Percentiles rank a stretch among this genome's conserved stretches.
These are phyloP conservation scores for Knufia fluminis DNA, from an alignment of 2,329 filamentous ascomycete genomes.

Conservation along the genomic window DNA sequence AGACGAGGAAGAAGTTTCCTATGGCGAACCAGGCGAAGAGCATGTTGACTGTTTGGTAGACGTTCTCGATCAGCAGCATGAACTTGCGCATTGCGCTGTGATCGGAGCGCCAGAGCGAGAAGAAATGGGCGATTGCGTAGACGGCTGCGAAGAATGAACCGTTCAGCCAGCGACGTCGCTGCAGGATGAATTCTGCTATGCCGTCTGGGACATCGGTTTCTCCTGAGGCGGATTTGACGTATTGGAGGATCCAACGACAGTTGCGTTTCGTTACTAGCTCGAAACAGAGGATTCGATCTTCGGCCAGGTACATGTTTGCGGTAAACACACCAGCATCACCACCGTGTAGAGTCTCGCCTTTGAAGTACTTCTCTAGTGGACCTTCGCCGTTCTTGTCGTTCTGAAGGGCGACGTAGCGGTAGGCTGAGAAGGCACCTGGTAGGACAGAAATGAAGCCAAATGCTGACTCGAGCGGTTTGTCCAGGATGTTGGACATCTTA, in stretches of 20 bases:
- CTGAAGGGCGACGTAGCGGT: slow-evolving; percentile 86
- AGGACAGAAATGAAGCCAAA: slow-evolving; percentile 97
- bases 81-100: slow-evolving; percentile 81
- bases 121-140: slow-evolving; percentile 89
- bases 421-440: slow-evolving; percentile 96
- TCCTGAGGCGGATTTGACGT: slow-evolving; percentile 93
- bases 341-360: slow-evolving; percentile 89
- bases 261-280: slow-evolving; percentile 96
- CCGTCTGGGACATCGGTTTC: slow-evolving; percentile 95
- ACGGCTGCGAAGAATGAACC: slow-evolving; percentile 97
- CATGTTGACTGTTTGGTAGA: slow-evolving; percentile 92
- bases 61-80: slow-evolving; percentile 84
- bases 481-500: slow-evolving; percentile 99
- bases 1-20: slow-evolving; percentile 97
- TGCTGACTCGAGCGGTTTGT: slow-evolving; percentile 92
- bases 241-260: slow-evolving; percentile 94
- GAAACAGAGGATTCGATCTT: slow-evolving; percentile 44
- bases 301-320: slow-evolving; percentile 59
- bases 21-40: slow-evolving; percentile 98
- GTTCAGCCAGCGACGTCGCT: slow-evolving; percentile 97
- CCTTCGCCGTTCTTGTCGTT: slow-evolving; percentile 94
- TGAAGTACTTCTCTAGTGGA: slow-evolving; percentile 91
- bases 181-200: slow-evolving; percentile 89
- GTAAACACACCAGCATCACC: slow-evolving; percentile 86
- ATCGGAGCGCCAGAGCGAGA: slow-evolving; percentile 88